Evolutionary conservation across 140 eudicot species (phyloP).

Genomic region (Stevia rebaudiana): DNA sequence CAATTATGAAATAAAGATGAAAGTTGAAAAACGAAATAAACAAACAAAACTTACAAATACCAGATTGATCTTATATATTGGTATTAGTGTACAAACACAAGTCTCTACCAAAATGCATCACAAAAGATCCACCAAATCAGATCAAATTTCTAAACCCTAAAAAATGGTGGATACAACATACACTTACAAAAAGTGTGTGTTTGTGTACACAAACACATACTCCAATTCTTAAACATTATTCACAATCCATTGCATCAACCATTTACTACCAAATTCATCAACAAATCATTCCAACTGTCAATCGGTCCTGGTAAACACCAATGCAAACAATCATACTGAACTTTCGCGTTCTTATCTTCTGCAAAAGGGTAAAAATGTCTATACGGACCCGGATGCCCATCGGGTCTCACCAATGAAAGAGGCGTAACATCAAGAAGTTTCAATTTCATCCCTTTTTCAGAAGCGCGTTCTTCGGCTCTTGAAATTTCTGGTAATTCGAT

Average conservation of each 20-base stretch:
- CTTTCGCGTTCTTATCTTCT: conserved; percentile 43
- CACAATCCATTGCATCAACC: conserved; percentile 38
- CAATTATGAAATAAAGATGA: not conserved
- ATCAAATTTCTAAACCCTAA: not conserved
- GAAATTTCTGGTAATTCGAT: conserved; percentile 67
- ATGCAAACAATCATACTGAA: conserved; percentile 76
- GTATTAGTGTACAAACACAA: not conserved
- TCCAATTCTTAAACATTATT: conserved; percentile 15
- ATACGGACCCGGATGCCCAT: conserved; percentile 96
- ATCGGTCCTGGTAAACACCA: conserved; percentile 99
- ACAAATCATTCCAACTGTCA: conserved; percentile 86
- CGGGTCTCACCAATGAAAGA: conserved; percentile 85
- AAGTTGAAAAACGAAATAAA: not conserved
- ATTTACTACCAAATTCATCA: conserved; percentile 62
- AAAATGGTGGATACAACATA: conserved; percentile 4
- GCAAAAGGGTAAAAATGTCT: conserved; percentile 72
- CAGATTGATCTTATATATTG: not conserved
- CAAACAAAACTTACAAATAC: not conserved
- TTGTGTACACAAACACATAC: not conserved
- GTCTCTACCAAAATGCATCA: conserved; percentile 3
- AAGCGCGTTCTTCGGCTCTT: conserved; percentile 42
- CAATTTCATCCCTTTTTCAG: conserved; percentile 50
- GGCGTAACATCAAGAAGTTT: conserved; percentile 73
- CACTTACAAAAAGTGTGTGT: not conserved
- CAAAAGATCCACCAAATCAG: conserved; percentile 6